phyloP scores from a whole-genome alignment of 1,284 basidiomycete species.

The Marasmius sp. region DNA sequence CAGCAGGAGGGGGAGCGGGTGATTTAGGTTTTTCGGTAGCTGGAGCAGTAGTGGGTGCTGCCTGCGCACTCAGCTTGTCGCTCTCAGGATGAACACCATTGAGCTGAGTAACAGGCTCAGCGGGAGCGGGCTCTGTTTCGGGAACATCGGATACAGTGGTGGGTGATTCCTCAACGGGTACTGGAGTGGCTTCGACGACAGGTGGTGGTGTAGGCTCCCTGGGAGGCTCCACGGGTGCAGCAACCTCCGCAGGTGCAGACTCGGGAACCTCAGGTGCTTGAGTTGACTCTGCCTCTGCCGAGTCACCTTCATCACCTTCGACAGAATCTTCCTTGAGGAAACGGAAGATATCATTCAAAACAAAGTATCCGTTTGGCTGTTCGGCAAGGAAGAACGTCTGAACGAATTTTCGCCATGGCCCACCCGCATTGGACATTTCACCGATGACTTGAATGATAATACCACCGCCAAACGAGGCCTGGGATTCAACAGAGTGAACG shows the following conservation, averaged over 20 bases:
- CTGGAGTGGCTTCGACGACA: slow-evolving; percentile 2
- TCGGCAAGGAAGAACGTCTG: slow-evolving; percentile 99
- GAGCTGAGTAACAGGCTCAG: slow-evolving; percentile 35
- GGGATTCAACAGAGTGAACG: slow-evolving; percentile 93
- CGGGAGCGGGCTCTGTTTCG: slow-evolving; percentile 24
- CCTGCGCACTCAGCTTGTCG: slow-evolving; percentile 27
- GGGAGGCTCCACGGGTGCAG: neutral
- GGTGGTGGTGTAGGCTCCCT: slow-evolving; percentile 1
- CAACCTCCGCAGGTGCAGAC: neutral
- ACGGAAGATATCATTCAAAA: slow-evolving; percentile 99
- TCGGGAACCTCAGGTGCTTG: slow-evolving; percentile 21
- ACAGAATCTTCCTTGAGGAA: slow-evolving; percentile 96
- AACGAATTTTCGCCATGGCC: slow-evolving; percentile 96
- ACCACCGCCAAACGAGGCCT: slow-evolving; percentile 91
- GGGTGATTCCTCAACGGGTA: slow-evolving; percentile 7
- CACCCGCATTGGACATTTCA: slow-evolving; percentile 92
- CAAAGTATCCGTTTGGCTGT: slow-evolving; percentile 98
- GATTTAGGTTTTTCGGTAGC: slow-evolving; percentile 33
- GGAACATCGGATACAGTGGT: slow-evolving; percentile 16
- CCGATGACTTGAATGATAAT: slow-evolving; percentile 99
- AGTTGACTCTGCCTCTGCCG: slow-evolving; percentile 31
- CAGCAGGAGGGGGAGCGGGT: slow-evolving; percentile 35
- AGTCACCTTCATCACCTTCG: slow-evolving; percentile 70
- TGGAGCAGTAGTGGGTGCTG: slow-evolving; percentile 33
- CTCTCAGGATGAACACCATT: slow-evolving; percentile 35